These are phyloP conservation scores for Dipteronia sinensis DNA, from an alignment of 345 rosid genomes.

Conservation along the genomic window DNA sequence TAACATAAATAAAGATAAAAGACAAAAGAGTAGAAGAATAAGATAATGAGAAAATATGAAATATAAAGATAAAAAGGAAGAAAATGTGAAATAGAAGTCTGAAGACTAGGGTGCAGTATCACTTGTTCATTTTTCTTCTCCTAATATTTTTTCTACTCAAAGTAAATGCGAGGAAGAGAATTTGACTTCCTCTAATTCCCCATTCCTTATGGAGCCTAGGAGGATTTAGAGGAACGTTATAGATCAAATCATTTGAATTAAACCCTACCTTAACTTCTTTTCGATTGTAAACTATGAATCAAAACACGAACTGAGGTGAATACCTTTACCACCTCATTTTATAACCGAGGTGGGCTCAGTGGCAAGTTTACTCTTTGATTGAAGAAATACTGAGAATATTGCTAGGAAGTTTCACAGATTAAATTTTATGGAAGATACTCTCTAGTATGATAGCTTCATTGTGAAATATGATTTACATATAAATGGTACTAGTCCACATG, in stretches of 20 bases:
- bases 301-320: neutral
- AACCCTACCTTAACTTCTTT: neutral
- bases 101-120: neutral
- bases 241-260: neutral
- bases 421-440: neutral
- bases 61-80: neutral
- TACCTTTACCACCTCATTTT: neutral
- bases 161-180: neutral
- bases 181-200: neutral
- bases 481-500: neutral
- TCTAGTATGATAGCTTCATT: neutral
- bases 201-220: neutral
- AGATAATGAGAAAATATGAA: neutral
- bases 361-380: neutral
- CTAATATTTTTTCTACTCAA: neutral
- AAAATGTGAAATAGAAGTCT: neutral
- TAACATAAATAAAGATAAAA: neutral
- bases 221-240: neutral
- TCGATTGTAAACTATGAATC: neutral
- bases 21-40: neutral
- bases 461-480: neutral
- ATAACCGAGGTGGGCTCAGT: neutral
- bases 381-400: neutral
- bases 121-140: neutral
- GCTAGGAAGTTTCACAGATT: neutral